A percentile compares a stretch with the other conserved stretches of the same genome.
Evolutionary conservation across 1,284 basidiomycete genomes (phyloP).

Genomic region (Veloporphyrellus conicus): DNA sequence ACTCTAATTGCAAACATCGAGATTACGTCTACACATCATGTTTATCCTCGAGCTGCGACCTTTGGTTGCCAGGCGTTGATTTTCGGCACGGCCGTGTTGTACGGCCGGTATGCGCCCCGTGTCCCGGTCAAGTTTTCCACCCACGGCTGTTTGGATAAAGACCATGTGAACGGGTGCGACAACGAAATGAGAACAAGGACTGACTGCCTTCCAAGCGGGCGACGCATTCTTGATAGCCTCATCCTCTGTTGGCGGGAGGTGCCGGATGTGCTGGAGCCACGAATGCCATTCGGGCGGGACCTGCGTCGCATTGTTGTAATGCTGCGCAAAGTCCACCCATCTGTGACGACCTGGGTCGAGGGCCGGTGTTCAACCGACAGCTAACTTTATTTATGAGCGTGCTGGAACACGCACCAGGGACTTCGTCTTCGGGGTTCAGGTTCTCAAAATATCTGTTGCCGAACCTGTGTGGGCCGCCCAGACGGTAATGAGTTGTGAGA

Average conservation of each 20-base stretch:
- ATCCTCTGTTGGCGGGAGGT: constrained; percentile 74
- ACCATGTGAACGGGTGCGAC: neutral
- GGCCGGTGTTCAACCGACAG: neutral
- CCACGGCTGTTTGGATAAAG: constrained; percentile 53
- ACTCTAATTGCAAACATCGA: no score
- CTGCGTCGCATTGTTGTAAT: constrained; percentile 85
- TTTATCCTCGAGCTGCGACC: constrained; percentile 46
- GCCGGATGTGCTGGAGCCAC: constrained; percentile 89
- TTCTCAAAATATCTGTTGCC: constrained; percentile 93
- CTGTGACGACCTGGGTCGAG: constrained; percentile 71
- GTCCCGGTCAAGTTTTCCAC: constrained; percentile 89
- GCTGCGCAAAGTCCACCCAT: constrained; percentile 91
- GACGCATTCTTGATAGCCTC: constrained; percentile 61
- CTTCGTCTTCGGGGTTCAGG: constrained; percentile 74
- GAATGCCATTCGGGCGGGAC: constrained; percentile 93
- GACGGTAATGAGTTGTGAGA: neutral
- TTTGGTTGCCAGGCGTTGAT: constrained; percentile 81
- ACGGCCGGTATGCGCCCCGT: constrained; percentile 80
- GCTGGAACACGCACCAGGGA: constrained; percentile 61
- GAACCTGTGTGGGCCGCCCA: constrained; percentile 56
- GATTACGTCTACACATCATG: neutral
- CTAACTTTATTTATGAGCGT: no score
- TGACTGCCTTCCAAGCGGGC: constrained; percentile 80
- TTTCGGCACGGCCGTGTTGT: constrained; percentile 83
- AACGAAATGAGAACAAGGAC: constrained; percentile 29